Percentiles rank a stretch among this genome's conserved stretches.
Conservation (phyloP, 106 monocot genomes). For the Dioscorea dumetorum region DNA sequence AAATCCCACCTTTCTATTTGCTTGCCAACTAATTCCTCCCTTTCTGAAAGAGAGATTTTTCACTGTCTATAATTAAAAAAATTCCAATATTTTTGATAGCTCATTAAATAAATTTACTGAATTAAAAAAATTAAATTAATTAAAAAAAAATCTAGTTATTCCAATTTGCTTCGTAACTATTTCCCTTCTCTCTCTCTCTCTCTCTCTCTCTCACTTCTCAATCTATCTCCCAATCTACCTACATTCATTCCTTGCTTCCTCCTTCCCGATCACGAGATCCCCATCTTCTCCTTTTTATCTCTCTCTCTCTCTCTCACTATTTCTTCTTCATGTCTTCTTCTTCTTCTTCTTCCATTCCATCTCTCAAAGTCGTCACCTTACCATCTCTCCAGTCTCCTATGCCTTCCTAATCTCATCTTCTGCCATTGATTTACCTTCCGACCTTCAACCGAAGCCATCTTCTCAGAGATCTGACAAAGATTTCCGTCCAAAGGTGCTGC, state of each 20-base stretch:
- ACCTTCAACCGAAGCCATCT: no score
- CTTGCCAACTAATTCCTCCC: no score
- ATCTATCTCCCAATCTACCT: conserved; percentile 19
- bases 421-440: no score
- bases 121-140: not conserved
- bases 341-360: not conserved
- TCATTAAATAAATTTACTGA: not conserved
- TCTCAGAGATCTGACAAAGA: conserved; percentile 1
- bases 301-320: not conserved
- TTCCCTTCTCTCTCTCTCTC: not conserved
- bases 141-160: not conserved
- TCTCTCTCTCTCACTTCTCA: not conserved
- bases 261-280: conserved; percentile 33
- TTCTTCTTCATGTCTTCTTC: not conserved
- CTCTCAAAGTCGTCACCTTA: not conserved
- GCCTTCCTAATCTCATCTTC: no score
- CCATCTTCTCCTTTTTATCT: conserved; percentile 3
- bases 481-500: not conserved
- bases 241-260: conserved; percentile 34
- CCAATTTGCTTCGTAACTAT: not conserved
- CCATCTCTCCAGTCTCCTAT: not conserved
- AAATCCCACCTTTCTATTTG: not conserved
- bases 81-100: not conserved
- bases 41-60: not conserved
- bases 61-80: not conserved